Base-by-base conservation (phyloP, 2,329 filamentous ascomycete genomes). In the Xylaria sp. region DNA sequence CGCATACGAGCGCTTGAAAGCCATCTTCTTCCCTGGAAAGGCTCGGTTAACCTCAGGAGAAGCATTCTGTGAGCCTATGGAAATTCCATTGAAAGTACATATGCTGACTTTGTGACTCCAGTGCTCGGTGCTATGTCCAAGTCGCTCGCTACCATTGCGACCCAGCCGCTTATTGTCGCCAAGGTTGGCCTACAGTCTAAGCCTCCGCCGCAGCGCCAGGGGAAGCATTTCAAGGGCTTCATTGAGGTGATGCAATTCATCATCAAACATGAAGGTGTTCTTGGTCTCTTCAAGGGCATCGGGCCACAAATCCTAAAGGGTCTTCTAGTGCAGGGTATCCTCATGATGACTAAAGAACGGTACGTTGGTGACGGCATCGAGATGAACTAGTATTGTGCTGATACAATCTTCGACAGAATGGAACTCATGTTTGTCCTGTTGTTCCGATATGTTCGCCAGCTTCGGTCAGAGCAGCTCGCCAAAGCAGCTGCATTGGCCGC, bases 291-390 rank as follows among this genome's bases (percentile, higher is more conserved):
- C 86, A 99, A 99, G 84, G 96, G 96, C 51, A 97, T 99, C 74
- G 94, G 90, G 0, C 96, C 96, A 2, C 96, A 99, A 80, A 92
- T 99, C 61, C 81, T 94, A 68, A 99, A 99, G 82, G 96, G 96
- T 1, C 83, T 99, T 62, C 80, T 99, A 58, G 96, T 99, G 2
- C 96, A 99, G 79, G 96, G 96, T 59, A 89, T 99, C 65, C 85
- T 99, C 48, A 99, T 99, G 96, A 99, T 98, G 94, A 96, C 94
- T 57, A 99, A 99, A 83, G 96, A 99, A 83, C 89, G 94, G 92
- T 94, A 86, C 74, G 85, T 28, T 10, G 25, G 12, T 41, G 15
- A 33, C n/a, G 18, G 43, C 57, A 15, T 31, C 25, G 15, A 43
- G n/a, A 20, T 25, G 43, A 18, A 13, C 18, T 10, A 46, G 18